These are phyloP conservation scores for Pythium plurisporium DNA, from an alignment of 352 stramenopile species.

Conservation along the genomic window DNA sequence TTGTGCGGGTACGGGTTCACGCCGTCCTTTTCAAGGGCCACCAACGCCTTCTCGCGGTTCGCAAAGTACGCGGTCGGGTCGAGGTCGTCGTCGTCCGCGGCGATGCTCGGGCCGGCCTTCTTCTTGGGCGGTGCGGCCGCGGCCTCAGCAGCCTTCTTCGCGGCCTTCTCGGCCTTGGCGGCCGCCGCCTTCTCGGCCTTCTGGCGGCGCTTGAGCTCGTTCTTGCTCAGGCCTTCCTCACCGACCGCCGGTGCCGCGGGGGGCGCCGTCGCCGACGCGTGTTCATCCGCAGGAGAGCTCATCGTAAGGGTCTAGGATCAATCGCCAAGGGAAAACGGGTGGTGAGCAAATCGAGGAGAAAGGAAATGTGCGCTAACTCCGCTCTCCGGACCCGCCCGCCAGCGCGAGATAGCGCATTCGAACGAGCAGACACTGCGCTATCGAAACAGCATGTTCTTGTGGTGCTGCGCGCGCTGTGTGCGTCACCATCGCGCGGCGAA, in stretches of 20 bases:
- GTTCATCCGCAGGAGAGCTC: conserved; percentile 10
- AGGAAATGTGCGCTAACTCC: background rate
- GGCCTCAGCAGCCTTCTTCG: conserved; percentile 63
- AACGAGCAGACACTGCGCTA: background rate
- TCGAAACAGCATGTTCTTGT: conserved; percentile 4
- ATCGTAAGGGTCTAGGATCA: background rate
- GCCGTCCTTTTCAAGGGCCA: conserved; percentile 88
- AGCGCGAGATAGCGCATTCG: background rate
- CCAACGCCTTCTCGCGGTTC: conserved; percentile 91
- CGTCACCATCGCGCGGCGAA: background rate
- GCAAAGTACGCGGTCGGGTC: conserved; percentile 98
- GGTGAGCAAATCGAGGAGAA: background rate
- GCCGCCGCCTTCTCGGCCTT: conserved; percentile 94
- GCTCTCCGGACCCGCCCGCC: background rate
- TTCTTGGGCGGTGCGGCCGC: conserved; percentile 53
- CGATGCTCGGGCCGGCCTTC: conserved; percentile 38
- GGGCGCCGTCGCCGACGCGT: background rate
- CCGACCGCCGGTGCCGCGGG: conserved; percentile 13
- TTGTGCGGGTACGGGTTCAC: conserved; percentile 98
- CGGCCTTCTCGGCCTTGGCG: conserved; percentile 93
- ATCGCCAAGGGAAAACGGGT: background rate
- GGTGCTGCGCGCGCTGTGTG: background rate
- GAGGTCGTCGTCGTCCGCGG: conserved; percentile 91
- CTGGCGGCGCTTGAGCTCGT: conserved; percentile 96
- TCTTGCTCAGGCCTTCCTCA: conserved; percentile 90